phyloP scores from a whole-genome alignment of 2,329 filamentous ascomycete species.

The Ceratocystis huliohia region DNA sequence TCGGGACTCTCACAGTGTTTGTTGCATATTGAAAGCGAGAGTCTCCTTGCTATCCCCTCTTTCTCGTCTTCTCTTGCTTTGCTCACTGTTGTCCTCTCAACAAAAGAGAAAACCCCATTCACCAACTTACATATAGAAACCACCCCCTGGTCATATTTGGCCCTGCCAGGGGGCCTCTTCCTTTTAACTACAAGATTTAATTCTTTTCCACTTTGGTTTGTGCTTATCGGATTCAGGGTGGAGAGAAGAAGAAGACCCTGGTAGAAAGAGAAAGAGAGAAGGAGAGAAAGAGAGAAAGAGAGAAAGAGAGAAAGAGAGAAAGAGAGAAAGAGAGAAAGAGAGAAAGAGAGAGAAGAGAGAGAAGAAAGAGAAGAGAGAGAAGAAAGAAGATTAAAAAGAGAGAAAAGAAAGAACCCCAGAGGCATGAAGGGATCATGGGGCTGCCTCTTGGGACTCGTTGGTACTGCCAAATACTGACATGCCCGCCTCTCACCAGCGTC shows the following conservation, averaged over 20 bases:
- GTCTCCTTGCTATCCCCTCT: background rate
- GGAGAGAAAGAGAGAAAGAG: background rate
- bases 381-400: background rate
- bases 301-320: background rate
- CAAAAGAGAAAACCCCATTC: background rate
- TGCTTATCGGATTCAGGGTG: background rate
- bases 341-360: background rate
- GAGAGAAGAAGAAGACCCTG: background rate
- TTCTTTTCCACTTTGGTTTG: slow-evolving; percentile 6
- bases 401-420: background rate
- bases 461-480: background rate
- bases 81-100: background rate
- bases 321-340: background rate
- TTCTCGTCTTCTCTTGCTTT: background rate
- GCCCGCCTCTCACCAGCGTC: slow-evolving; percentile 1
- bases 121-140: background rate
- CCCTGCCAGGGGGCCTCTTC: background rate
- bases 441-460: background rate
- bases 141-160: background rate
- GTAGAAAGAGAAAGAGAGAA: background rate
- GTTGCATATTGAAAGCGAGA: background rate
- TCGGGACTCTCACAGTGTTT: background rate
- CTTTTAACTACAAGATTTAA: background rate
- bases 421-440: background rate
- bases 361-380: background rate